Base-by-base conservation (phyloP, 495 filamentous ascomycete genomes). In the Xylaria telfairii region DNA sequence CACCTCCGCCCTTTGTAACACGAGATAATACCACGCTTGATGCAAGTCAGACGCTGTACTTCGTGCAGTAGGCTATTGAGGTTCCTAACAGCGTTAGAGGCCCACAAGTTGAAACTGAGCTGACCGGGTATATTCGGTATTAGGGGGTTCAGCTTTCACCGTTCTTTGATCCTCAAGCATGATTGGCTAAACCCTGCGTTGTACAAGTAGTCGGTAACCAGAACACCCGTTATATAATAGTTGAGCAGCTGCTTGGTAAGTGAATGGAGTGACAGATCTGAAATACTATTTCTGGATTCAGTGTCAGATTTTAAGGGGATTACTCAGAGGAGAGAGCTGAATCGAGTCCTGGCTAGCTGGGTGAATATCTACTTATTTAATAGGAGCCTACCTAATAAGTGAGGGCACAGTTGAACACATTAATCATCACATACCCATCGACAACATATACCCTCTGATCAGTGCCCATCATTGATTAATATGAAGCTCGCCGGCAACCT, bases 221-320 rank as follows among this genome's bases (percentile, higher is more conserved):
- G 10, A 56, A 8, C 28, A 21, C 28, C 24, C n/a, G 24, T 64
- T 64, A 42, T 47, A 42, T 64, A 39, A 39, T 32, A 64, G 41
- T 64, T 21, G 15, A 47, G 4, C 42, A 15, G 17, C 13, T 34
- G 60, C 39, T 63, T 44, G 26, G 41, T 64, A 26, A 30, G 32
- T 64, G 28, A 64, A 49, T 21, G 42, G 17, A 64, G 61, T 64
- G 61, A 34, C 61, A 64, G n/a, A 60, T 60, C 57, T 60, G 17
- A 30, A 60, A 60, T 60, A 21, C 34, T 60, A 41, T 10, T 37
- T 34, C 61, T 47, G 28, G 17, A 49, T 64, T 64, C 28, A 21
- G 26, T 2, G 61, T 64, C 42, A 64, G 42, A 46, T 49, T 64
- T 64, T 63, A 64, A 42, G 34, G 34, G 37, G 17, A 64, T 47